Conservation (phyloP, 768 basidiomycete genomes). For the Leccinum truebloodii region DNA sequence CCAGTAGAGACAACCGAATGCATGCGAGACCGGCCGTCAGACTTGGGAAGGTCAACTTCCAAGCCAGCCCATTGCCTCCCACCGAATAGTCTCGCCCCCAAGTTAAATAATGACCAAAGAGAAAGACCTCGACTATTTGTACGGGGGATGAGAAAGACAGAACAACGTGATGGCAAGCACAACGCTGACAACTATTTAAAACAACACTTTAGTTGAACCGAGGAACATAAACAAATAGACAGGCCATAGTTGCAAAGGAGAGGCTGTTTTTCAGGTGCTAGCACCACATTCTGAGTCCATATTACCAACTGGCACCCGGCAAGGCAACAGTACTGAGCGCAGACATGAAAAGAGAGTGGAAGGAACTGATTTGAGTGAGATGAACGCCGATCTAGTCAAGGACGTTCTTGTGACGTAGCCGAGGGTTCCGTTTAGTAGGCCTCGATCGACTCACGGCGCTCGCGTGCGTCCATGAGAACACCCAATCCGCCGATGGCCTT, state of each 20-base stretch:
- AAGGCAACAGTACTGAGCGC: constrained; percentile 14
- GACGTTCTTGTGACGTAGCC: constrained; percentile 8
- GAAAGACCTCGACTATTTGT: constrained; percentile 18
- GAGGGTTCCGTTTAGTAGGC: constrained; percentile 49
- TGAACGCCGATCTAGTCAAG: constrained; percentile 11
- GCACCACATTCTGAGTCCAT: constrained; percentile 26
- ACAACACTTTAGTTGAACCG: constrained; percentile 27
- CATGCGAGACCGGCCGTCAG: constrained; percentile 7
- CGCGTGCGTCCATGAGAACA: constrained; percentile 77
- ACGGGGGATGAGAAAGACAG: constrained; percentile 16
- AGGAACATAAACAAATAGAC: constrained; percentile 24
- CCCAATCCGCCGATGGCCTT: constrained; percentile 83
- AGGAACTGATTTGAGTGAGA: constrained; percentile 20
- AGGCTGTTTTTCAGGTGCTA: constrained; percentile 24
- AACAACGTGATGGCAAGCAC: constrained; percentile 29
- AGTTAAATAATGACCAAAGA: constrained; percentile 26
- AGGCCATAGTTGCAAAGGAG: constrained; percentile 29
- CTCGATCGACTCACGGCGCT: constrained; percentile 74
- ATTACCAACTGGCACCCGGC: constrained; percentile 13
- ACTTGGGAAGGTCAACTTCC: constrained; percentile 42
- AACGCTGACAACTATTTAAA: constrained; percentile 27
- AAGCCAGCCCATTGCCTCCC: constrained; percentile 20
- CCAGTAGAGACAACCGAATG: constrained; percentile 8
- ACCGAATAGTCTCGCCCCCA: constrained; percentile 7
- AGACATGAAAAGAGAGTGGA: constrained; percentile 24